Evolutionary conservation across 2,329 filamentous ascomycete genomes (phyloP).

Genomic region (Monilinia polystroma): DNA sequence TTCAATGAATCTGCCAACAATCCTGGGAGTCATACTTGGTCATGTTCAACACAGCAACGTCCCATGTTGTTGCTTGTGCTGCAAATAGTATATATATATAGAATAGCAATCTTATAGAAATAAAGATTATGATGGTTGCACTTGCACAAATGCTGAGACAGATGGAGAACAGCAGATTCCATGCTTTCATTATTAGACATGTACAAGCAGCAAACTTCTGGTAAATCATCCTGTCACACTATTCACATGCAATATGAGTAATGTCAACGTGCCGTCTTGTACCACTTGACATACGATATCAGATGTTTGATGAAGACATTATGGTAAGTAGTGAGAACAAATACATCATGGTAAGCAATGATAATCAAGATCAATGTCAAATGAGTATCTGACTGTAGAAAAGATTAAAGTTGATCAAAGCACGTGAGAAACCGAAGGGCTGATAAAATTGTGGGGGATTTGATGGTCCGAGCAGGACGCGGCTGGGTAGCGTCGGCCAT

Average conservation of each 20-base stretch:
- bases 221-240: neutral
- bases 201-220: slow-evolving; percentile 13
- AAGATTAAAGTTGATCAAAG: neutral
- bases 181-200: neutral
- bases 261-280: neutral
- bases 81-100: slow-evolving; percentile 6
- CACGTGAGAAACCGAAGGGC: neutral
- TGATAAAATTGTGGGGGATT: slow-evolving; percentile 8
- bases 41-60: neutral
- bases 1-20: neutral
- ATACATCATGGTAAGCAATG: neutral
- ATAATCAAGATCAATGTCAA: neutral
- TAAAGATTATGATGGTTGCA: too few relatives aligned
- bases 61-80: neutral
- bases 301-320: neutral
- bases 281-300: neutral
- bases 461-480: neutral
- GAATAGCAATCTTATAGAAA: slow-evolving; percentile 1
- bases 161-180: neutral
- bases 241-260: neutral
- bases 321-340: too few relatives aligned
- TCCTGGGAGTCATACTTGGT: slow-evolving; percentile 7
- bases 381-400: too few relatives aligned
- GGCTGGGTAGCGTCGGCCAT: slow-evolving; percentile 5
- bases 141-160: slow-evolving; percentile 2